Base-by-base conservation (phyloP, 306 rosid genomes). In the Malus domestica region DNA sequence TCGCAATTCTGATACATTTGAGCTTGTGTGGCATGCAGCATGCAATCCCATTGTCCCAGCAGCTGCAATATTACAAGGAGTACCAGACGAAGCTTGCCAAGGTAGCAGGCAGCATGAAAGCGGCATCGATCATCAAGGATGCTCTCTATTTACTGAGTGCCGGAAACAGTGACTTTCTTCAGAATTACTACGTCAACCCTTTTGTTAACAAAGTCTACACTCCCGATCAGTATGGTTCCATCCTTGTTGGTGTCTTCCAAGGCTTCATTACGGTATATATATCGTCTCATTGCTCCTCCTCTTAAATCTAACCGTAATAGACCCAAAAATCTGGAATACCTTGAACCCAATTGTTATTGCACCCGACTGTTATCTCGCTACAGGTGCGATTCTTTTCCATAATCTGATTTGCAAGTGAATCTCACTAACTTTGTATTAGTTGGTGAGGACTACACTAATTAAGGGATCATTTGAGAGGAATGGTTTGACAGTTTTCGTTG, bases 121-220 rank as follows among this genome's bases (percentile, higher is more conserved):
- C 98, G 45, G 93, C 89, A 44, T 82, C 89, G 67, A 90, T 93
- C 14, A 78, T 90, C 80, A 88, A 90, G 71, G 96, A 84, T 19
- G 85, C 91, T 14, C 74, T 96, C 58, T 96, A 92, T 76, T 9
- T 96, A 51, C 62, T 96, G 79, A 91, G 97, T 78, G 96, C 92
- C 76, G 98, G 99, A 0, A 93, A 83, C 69, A 86, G 94, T 77
- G 99, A 96, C 76, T 93, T 86, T 81, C 75, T 93, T 61, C 99
- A 93, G 88, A 96, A 96, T 68, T 96, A 96, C 78, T 96, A 96
- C 71, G 82, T 87, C 68, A 96, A 93, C 81, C 97, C 99, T 68
- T 80, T 61, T 58, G 7, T 96, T 70, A 89, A 89, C 86, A 83
- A 67, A 71, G 78, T n/a, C 83, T 49, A 80, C 88, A 90, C 99